These are phyloP conservation scores for Cordyceps sp. DNA, from an alignment of 2,329 filamentous ascomycete genomes.

Conservation along the genomic window DNA sequence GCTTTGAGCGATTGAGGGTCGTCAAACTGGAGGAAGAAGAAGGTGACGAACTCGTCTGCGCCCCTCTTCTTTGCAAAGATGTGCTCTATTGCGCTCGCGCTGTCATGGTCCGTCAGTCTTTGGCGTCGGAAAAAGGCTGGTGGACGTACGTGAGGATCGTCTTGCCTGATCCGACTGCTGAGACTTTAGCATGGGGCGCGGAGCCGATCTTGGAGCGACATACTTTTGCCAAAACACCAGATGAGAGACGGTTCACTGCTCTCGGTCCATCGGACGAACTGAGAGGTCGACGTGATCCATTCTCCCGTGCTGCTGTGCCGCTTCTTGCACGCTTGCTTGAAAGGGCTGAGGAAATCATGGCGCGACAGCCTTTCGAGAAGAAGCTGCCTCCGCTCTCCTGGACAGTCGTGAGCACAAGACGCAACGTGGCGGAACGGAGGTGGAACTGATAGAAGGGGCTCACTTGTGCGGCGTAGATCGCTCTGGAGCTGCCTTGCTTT, in stretches of 20 bases:
- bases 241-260: neutral
- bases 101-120: neutral
- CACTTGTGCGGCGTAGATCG: neutral
- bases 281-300: neutral
- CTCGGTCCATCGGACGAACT: neutral
- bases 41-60: neutral
- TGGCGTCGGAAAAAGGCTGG: neutral
- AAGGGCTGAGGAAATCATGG: neutral
- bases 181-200: neutral
- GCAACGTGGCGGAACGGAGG: neutral
- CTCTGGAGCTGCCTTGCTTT: neutral
- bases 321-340: neutral
- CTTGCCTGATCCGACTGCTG: neutral
- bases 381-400: neutral
- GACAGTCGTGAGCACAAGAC: neutral
- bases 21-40: neutral
- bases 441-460: neutral
- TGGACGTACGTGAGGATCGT: neutral
- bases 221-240: neutral
- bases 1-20: neutral
- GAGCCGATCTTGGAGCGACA: neutral
- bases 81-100: neutral
- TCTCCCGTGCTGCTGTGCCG: neutral
- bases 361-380: neutral
- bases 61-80: neutral